These are phyloP conservation scores for Lentinula detonsa DNA, from an alignment of 768 basidiomycete genomes.

Conservation along the genomic window DNA sequence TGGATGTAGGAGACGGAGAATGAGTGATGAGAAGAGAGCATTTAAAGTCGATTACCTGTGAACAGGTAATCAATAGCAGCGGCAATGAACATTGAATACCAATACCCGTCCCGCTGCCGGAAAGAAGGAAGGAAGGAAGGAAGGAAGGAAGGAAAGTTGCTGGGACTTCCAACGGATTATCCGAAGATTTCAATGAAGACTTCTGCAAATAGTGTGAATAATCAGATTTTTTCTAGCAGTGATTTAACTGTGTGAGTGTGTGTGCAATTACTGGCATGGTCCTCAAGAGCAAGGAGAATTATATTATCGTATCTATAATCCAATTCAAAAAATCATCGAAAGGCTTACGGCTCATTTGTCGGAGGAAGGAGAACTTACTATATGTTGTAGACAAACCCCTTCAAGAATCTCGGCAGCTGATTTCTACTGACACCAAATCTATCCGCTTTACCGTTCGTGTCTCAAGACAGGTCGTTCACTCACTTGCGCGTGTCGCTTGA, in stretches of 20 bases:
- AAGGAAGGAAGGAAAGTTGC: too few species aligned
- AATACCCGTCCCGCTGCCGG: too few species aligned
- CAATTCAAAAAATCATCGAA: background rate
- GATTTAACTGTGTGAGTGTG: conserved; percentile 21
- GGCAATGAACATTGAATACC: too few species aligned
- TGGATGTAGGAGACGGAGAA: too few species aligned
- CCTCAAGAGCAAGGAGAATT: conserved; percentile 40
- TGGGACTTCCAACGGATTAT: background rate
- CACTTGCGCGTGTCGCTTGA: conserved; percentile 25
- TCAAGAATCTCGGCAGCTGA: conserved; percentile 57
- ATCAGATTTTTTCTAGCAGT: conserved; percentile 14
- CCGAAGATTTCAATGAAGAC: too few species aligned
- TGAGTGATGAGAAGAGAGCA: too few species aligned
- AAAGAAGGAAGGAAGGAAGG: too few species aligned
- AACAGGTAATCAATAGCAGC: too few species aligned
- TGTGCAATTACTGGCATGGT: conserved; percentile 25
- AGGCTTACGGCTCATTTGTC: background rate
- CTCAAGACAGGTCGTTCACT: conserved; percentile 29
- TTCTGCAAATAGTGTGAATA: conserved; percentile 9
- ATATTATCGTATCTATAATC: conserved; percentile 30
- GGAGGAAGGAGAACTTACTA: conserved; percentile 27
- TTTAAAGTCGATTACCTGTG: too few species aligned
- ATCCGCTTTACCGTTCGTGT: conserved; percentile 51
- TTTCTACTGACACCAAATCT: conserved; percentile 43
- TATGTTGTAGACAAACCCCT: conserved; percentile 50